Evolutionary conservation across 164 flowering plant genomes (phyloP), one percentile per base, ranked within the genome.

Genomic region (Macadamia tetraphylla): DNA sequence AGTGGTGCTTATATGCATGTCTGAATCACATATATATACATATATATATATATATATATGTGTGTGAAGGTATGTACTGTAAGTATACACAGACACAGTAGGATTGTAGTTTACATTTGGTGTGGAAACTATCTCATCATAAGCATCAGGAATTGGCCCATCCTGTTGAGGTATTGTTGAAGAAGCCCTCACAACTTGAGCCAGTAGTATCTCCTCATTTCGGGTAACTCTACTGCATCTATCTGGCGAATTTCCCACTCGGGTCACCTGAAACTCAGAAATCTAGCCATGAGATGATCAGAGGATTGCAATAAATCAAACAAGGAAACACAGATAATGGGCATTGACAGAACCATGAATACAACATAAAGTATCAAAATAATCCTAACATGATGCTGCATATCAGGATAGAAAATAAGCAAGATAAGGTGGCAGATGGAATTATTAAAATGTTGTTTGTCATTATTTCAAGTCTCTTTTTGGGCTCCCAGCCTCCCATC

Each of bases 91-190:
- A 23, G 23, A 23, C 23, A 11, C 18, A 14, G 18, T 14, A 53
- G 18, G 18, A 53, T 14, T 17, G 18, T 14, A 71, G 67, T 79
- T 81, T 71, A 87, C 88, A 80, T 83, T 84, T 48, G 91, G 88
- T 30, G 91, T 83, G 65, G 88, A 82, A 52, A 79, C 88, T 67
- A 71, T 85, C 59, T 92, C 91, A 70, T 90, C 94, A 80, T 86
- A 87, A 60, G 87, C 88, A 76, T 90, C 89, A 71, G 92, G 87
- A 42, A 79, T 78, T 18, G 88, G 92, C 67, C 96, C 98, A 86
- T 92, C 94, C 70, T 83, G 72, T 70, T 92, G 98, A 49, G 98
- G 87, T 71, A 88, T 88, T 71, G 76, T 80, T 7, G 76, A 73
- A 56, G 81, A 65, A 52, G 67, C 52, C 44, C 66, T 77, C n/a